phyloP scores from a whole-genome alignment of 192 early-diverging fungal species.

The Funneliformis mosseae region DNA sequence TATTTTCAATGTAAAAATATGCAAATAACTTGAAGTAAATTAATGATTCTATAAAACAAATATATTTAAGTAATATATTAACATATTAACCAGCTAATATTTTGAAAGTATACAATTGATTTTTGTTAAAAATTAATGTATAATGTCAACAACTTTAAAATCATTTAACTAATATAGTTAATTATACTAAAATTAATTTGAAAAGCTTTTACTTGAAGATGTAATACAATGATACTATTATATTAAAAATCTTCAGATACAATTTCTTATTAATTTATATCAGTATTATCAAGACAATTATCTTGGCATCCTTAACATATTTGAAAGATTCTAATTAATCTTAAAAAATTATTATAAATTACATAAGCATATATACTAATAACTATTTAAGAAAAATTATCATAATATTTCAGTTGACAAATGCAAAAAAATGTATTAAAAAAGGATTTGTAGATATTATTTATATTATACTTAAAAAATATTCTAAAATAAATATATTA shows the following conservation, averaged over 20 bases:
- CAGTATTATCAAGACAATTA: neutral
- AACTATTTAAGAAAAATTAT: neutral
- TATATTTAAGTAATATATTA: neutral
- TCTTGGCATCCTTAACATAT: neutral
- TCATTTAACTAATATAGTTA: neutral
- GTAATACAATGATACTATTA: neutral
- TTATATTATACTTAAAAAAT: too few species aligned
- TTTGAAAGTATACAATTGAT: neutral
- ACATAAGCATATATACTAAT: neutral
- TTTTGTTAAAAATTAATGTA: neutral
- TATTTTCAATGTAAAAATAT: neutral
- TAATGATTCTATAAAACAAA: neutral
- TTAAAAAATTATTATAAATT: neutral
- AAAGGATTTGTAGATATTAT: constrained; percentile 3
- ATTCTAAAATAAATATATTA: neutral
- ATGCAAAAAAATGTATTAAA: neutral
- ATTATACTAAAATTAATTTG: neutral
- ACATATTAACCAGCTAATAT: too few species aligned
- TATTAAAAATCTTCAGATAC: neutral
- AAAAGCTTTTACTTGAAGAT: constrained; percentile 5
- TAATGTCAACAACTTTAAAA: neutral
- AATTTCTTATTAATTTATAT: neutral
- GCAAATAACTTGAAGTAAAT: neutral
- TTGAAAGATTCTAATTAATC: neutral
- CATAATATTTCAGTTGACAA: neutral